A percentile compares a stretch with the other conserved stretches of the same genome.
Conservation (phyloP, 768 basidiomycete genomes). For the Tricholoma sp. region DNA sequence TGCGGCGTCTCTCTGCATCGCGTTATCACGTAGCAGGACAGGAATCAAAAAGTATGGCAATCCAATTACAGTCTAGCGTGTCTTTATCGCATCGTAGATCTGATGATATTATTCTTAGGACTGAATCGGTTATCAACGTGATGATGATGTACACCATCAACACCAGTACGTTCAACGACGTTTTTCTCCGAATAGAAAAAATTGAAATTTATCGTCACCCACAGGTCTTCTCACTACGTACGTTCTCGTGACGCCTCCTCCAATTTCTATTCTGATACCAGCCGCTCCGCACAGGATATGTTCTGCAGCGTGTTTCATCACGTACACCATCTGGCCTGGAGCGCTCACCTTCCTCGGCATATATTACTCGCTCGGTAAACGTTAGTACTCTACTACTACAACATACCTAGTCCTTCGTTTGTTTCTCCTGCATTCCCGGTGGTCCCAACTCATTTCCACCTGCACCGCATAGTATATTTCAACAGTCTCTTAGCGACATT, state of each 20-base stretch:
- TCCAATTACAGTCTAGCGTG: background rate
- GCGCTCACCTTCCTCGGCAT: constrained; percentile 42
- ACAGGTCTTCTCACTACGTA: constrained; percentile 30
- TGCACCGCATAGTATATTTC: constrained; percentile 25
- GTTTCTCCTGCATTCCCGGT: background rate
- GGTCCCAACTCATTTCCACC: background rate
- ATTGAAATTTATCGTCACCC: background rate
- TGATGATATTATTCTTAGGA: constrained; percentile 22
- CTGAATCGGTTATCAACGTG: constrained; percentile 38
- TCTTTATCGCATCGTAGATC: background rate
- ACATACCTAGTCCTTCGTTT: background rate
- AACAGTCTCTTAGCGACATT: constrained; percentile 30
- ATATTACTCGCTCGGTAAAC: constrained; percentile 41
- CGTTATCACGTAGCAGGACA: constrained; percentile 25
- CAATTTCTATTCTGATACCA: background rate
- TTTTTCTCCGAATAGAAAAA: no score
- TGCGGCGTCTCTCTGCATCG: constrained; percentile 28
- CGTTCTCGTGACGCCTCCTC: background rate
- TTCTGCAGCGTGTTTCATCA: constrained; percentile 26
- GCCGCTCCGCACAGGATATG: constrained; percentile 15
- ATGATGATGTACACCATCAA: constrained; percentile 47
- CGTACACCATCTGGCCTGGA: constrained; percentile 37
- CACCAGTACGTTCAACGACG: constrained; percentile 30
- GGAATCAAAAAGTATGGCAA: constrained; percentile 22
- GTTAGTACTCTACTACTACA: no score